Evolutionary conservation across 1,284 basidiomycete genomes (phyloP), one percentile per base, ranked within the genome.

Genomic region (Naganishia liquefaciens): DNA sequence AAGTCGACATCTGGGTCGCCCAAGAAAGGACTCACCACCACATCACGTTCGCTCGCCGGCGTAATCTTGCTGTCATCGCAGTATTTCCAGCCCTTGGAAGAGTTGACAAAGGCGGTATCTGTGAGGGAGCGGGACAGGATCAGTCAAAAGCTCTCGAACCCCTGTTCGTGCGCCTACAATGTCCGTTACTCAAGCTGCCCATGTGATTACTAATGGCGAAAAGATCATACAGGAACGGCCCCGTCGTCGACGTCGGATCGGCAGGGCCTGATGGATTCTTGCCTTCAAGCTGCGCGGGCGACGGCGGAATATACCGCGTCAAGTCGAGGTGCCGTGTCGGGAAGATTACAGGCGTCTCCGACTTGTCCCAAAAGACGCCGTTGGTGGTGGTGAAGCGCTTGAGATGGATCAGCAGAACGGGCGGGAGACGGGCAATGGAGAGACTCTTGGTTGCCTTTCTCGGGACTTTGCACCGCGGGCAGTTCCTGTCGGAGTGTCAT

Each of bases 311-410:
- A 76, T 92, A 95, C 73, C 88, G 86, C 27, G 93, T 95, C 52
- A 99, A 80, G 74, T 99, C 95, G 42, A 99, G 82, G 37, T 80
- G 80, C 65, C 86, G 87, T 37, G 52, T 33, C 9, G 95, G 95
- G 79, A 93, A 99, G 68, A 93, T 89, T 61, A 94, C 88, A 62
- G 87, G 84, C 7, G 91, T 92, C 77, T 94, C 91, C 63, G 93
- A 86, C 81, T 98, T 98, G 81, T 98, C 93, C 53, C 92, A 94
- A 78, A 95, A 96, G 2, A 88, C 88, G 0, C 93, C 93, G 64
- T 77, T 75, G 28, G 55, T 49, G 69, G 89, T 89, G 53, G 90
- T 90, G 80, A 99, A 99, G 39, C 96, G 87, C 75, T 99, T 99
- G 47, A 99, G 84, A 74, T 98, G 94, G 71, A 99, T 93, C 68